Conservation (phyloP, 192 early-diverging fungal species). For the Backusella tuberculispora region DNA sequence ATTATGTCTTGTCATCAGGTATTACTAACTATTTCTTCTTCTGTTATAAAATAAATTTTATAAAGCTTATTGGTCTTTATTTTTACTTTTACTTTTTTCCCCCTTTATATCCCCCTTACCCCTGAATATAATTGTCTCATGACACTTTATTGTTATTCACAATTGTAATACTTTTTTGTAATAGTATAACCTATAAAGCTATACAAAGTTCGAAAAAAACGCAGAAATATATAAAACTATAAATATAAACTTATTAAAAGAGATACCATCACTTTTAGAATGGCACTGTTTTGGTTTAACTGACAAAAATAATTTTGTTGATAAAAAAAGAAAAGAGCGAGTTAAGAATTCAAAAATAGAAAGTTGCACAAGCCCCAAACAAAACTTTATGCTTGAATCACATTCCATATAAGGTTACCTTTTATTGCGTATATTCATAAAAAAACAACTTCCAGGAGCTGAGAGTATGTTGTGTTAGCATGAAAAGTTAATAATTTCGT, state of each 20-base stretch:
- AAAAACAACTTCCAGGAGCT: neutral
- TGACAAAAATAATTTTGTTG: neutral
- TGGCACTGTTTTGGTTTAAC: neutral
- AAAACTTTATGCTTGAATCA: neutral
- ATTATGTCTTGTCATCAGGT: neutral
- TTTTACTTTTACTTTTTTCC: neutral
- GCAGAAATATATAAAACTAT: neutral
- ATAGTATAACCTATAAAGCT: neutral
- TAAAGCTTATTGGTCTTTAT: neutral
- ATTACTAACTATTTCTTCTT: neutral
- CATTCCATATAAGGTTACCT: neutral
- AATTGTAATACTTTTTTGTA: neutral
- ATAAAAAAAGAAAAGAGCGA: neutral
- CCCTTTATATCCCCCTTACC: neutral
- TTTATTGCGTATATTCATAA: neutral
- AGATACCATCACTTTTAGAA: neutral
- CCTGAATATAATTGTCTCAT: neutral
- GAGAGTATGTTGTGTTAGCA: too few relatives aligned
- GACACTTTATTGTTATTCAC: neutral
- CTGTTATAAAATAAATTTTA: neutral
- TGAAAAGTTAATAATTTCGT: neutral
- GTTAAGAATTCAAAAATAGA: slow-evolving; percentile 9
- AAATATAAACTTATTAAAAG: neutral
- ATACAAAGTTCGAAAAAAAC: neutral
- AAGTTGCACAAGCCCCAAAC: neutral